Base-by-base conservation (phyloP, 352 stramenopile genomes). In the Globisporangium lucens region DNA sequence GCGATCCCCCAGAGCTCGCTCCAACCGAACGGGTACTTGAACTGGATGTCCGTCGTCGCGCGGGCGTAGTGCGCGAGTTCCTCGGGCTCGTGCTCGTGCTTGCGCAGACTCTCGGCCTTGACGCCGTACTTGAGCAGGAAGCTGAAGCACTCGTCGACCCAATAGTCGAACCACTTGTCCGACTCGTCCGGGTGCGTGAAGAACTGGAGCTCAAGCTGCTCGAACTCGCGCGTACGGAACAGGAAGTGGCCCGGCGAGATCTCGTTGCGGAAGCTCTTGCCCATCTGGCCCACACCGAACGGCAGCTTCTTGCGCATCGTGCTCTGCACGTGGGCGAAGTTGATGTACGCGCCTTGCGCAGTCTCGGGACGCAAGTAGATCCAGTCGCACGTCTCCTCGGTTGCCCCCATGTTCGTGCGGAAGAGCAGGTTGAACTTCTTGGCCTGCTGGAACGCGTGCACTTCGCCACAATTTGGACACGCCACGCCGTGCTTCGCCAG, bases 401-500 rank as follows among this genome's bases (percentile, higher is more conserved):
- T 94, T 7, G 97, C 95, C 33, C 97, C 97, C 67, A 99, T 96
- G 73, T 90, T 93, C 8, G 96, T 99, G 66, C 97, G 81, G 78
- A 99, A 99, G 70, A 99, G 96, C 68, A 99, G 73, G 77, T 99
- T 99, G 77, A 99, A 99, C 55, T 97, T 92, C 61, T 97, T 95
- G 17, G 95, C 90, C 53, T 79, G 82, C 29, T 90, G 80, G 61
- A 94, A 91, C 63, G 74, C 68, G 65, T 81, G 71, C 27, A 51
- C 73, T 22, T 80, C 61, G 49, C 73, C 74, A 55, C 87, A 94
- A 20, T 63, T 82, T 10, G 87, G 89, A 35, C 87, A 94, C 27
- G 74, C 64, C 8, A 93, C 71, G 47, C 80, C 66, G 63, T 82
- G 77, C 36, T 78, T 30, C 7, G 60, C 4, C 10, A 94, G 73